A percentile compares a stretch with the other conserved stretches of the same genome.
Conservation (phyloP, 2,329 filamentous ascomycete species). For the Pseudocercospora ulei region DNA sequence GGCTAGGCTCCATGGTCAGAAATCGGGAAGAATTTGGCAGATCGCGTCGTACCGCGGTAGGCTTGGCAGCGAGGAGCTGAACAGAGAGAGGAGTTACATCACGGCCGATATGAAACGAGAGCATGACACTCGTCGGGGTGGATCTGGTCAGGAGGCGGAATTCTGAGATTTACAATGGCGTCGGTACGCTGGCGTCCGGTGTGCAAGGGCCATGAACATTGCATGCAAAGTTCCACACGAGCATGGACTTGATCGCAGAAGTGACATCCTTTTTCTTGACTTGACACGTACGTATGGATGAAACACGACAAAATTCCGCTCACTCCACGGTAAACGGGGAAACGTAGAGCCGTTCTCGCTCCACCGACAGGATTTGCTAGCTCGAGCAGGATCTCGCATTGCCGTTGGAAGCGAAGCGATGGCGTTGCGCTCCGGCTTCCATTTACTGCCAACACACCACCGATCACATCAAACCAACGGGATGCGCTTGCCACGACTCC, state of each 20-base stretch:
- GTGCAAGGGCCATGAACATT: background rate
- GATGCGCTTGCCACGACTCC: too few species aligned
- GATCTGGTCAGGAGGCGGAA: background rate
- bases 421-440: too few species aligned
- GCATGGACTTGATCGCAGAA: background rate
- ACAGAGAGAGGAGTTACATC: background rate
- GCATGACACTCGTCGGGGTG: constrained; percentile 1
- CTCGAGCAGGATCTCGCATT: too few species aligned
- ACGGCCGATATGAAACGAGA: constrained; percentile 2
- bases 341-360: too few species aligned
- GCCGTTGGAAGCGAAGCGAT: too few species aligned
- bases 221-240: background rate
- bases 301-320: background rate
- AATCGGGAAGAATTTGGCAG: too few species aligned
- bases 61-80: background rate
- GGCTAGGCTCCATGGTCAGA: too few species aligned
- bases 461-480: too few species aligned
- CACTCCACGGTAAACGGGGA: background rate
- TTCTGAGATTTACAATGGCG: constrained; percentile 3
- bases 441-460: too few species aligned
- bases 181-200: constrained; percentile 8
- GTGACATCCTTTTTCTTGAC: constrained; percentile 6
- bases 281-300: constrained; percentile 3
- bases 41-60: too few species aligned
- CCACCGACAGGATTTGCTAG: too few species aligned